Percentiles rank a stretch among this genome's conserved stretches.
Evolutionary conservation across 2,329 filamentous ascomycete species (phyloP).

Genomic region (Tolypocladium tropicale): DNA sequence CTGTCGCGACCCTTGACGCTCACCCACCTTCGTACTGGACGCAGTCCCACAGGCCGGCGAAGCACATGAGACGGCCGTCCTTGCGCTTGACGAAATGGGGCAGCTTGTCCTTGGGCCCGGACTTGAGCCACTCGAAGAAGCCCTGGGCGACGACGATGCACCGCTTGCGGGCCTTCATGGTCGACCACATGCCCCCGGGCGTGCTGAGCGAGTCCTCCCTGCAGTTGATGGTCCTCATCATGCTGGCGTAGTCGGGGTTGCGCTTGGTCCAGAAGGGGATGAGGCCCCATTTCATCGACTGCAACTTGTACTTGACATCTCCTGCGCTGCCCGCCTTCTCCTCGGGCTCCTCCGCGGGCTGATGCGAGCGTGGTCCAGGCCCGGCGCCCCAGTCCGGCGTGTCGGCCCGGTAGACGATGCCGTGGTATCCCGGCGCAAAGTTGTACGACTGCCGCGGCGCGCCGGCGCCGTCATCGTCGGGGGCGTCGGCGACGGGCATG

Average conservation of each 20-base stretch:
- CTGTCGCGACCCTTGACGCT: slow-evolving; percentile 2
- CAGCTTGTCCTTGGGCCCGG: slow-evolving; percentile 63
- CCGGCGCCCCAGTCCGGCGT: slow-evolving; percentile 50
- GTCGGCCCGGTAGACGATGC: slow-evolving; percentile 76
- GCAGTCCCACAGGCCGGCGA: slow-evolving; percentile 88
- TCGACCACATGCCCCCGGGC: slow-evolving; percentile 77
- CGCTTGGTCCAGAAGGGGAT: slow-evolving; percentile 90
- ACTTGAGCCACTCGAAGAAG: slow-evolving; percentile 94
- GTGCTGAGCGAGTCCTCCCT: slow-evolving; percentile 75
- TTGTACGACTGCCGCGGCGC: slow-evolving; percentile 72
- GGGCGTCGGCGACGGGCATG: slow-evolving; percentile 62
- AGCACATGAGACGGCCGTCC: slow-evolving; percentile 75
- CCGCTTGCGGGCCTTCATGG: slow-evolving; percentile 81
- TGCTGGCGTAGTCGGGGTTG: slow-evolving; percentile 63
- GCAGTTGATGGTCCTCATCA: slow-evolving; percentile 91
- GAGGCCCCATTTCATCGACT: slow-evolving; percentile 93
- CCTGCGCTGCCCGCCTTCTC: not conserved
- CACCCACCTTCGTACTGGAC: slow-evolving; percentile 71
- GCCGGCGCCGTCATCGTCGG: slow-evolving; percentile 54
- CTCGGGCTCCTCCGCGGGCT: not conserved
- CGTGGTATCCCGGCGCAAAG: slow-evolving; percentile 80
- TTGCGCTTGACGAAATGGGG: slow-evolving; percentile 77
- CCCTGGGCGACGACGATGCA: slow-evolving; percentile 84
- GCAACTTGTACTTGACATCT: slow-evolving; percentile 61
- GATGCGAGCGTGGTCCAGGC: slow-evolving; percentile 12